A percentile compares a stretch with the other conserved stretches of the same genome.
Evolutionary conservation across 768 basidiomycete species (phyloP).

Genomic region (Leccinum sublutescens): DNA sequence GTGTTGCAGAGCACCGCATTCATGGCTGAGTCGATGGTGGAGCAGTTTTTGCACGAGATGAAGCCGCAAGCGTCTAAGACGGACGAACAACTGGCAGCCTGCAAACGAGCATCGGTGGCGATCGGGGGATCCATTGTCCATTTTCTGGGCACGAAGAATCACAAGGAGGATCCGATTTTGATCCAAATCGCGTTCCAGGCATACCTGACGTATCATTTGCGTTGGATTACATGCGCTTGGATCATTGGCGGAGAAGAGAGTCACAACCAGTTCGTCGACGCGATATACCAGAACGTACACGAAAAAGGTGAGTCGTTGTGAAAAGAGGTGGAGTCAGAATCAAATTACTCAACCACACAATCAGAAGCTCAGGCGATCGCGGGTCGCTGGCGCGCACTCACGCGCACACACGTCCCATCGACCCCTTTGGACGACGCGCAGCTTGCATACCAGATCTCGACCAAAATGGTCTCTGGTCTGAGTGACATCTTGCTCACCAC

Average conservation of each 20-base stretch:
- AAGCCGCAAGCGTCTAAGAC: slow-evolving; percentile 9
- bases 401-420: slow-evolving; percentile 32
- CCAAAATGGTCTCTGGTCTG: slow-evolving; percentile 26
- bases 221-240: slow-evolving; percentile 30
- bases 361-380: slow-evolving; percentile 45
- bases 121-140: slow-evolving; percentile 26
- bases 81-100: slow-evolving; percentile 24
- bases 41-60: slow-evolving; percentile 34
- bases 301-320: slow-evolving; percentile 32
- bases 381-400: slow-evolving; percentile 45
- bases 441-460: slow-evolving; percentile 22
- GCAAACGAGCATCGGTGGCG: slow-evolving; percentile 18
- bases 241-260: slow-evolving; percentile 29
- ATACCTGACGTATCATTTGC: slow-evolving; percentile 24
- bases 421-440: slow-evolving; percentile 22
- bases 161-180: slow-evolving; percentile 35
- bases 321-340: background rate
- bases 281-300: slow-evolving; percentile 35
- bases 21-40: slow-evolving; percentile 48
- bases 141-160: slow-evolving; percentile 29
- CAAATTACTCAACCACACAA: background rate
- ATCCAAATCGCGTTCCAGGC: slow-evolving; percentile 38
- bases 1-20: slow-evolving; percentile 48
- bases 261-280: slow-evolving; percentile 22
- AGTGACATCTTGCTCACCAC: slow-evolving; percentile 30